Evolutionary conservation across 2,329 filamentous ascomycete species (phyloP).

Genomic region (Phaeosphaeria sp.): DNA sequence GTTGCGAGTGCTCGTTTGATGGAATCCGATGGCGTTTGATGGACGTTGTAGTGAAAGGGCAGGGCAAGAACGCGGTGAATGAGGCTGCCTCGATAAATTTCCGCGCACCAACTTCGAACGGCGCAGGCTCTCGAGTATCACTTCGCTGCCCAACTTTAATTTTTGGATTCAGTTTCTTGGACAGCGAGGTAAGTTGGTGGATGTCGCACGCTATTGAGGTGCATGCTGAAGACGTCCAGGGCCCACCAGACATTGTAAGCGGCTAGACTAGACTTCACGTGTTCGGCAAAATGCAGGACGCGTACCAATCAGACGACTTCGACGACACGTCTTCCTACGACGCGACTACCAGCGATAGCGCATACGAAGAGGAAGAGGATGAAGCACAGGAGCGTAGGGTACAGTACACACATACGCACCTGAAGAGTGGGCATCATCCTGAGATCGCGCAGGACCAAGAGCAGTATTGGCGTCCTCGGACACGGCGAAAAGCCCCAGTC

Average conservation of each 20-base stretch:
- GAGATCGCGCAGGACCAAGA: slow-evolving; percentile 8
- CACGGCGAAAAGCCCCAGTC: slow-evolving; percentile 8
- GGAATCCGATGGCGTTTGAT: slow-evolving; percentile 23
- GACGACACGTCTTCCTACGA: slow-evolving; percentile 15
- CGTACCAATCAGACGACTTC: slow-evolving; percentile 31
- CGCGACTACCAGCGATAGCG: slow-evolving; percentile 4
- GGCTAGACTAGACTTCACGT: slow-evolving; percentile 29
- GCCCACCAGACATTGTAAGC: slow-evolving; percentile 18
- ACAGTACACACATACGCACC: background rate
- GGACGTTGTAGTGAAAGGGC: slow-evolving; percentile 18
- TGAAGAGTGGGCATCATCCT: background rate
- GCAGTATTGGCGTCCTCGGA: slow-evolving; percentile 6
- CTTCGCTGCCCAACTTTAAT: background rate
- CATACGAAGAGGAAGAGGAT: slow-evolving; percentile 8
- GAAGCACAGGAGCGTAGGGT: slow-evolving; percentile 2
- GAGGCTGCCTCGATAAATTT: background rate
- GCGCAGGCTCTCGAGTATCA: background rate
- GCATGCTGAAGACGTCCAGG: slow-evolving; percentile 4
- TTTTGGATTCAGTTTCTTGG: slow-evolving; percentile 5
- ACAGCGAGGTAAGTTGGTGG: background rate
- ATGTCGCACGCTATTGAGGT: background rate
- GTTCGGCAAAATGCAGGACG: slow-evolving; percentile 31
- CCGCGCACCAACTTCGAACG: background rate
- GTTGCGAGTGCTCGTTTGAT: slow-evolving; percentile 22
- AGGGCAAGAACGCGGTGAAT: slow-evolving; percentile 3